Conservation (phyloP, 1,284 basidiomycete species). For the Gymnopus androsaceus region DNA sequence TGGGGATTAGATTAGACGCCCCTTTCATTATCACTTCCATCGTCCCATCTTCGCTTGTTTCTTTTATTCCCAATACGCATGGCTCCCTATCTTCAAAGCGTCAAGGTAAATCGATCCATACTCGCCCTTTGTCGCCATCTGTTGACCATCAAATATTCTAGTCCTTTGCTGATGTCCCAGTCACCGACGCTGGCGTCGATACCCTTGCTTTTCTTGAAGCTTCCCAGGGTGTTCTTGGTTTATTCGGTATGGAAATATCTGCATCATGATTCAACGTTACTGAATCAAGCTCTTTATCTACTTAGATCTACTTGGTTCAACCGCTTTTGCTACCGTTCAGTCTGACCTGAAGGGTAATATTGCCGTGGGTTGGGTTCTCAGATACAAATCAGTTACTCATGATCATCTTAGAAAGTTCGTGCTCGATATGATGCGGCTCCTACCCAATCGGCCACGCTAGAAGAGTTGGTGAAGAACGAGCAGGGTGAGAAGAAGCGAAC, state of each 20-base stretch:
- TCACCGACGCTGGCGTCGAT: slow-evolving; percentile 87
- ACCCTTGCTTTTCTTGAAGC: slow-evolving; percentile 90
- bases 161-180: slow-evolving; percentile 90
- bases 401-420: slow-evolving; percentile 77
- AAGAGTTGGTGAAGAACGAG: slow-evolving; percentile 85
- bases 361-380: slow-evolving; percentile 51
- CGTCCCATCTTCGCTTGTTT: slow-evolving; percentile 5
- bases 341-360: slow-evolving; percentile 94
- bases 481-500: slow-evolving; percentile 83
- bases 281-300: neutral
- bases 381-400: slow-evolving; percentile 11
- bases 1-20: slow-evolving; percentile 23
- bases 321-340: slow-evolving; percentile 86
- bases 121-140: neutral
- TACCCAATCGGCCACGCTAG: slow-evolving; percentile 74
- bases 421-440: slow-evolving; percentile 74
- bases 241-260: slow-evolving; percentile 76
- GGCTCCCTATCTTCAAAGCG: slow-evolving; percentile 86
- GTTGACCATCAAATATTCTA: slow-evolving; percentile 33
- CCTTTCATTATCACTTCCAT: slow-evolving; percentile 9
- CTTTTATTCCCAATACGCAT: slow-evolving; percentile 40
- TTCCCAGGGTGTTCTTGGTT: slow-evolving; percentile 82
- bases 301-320: slow-evolving; percentile 86
- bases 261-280: too few relatives aligned
- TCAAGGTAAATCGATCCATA: slow-evolving; percentile 58